These are phyloP conservation scores for Phialemonium atrogriseum DNA, from an alignment of 2,329 filamentous ascomycete genomes.

Conservation along the genomic window DNA sequence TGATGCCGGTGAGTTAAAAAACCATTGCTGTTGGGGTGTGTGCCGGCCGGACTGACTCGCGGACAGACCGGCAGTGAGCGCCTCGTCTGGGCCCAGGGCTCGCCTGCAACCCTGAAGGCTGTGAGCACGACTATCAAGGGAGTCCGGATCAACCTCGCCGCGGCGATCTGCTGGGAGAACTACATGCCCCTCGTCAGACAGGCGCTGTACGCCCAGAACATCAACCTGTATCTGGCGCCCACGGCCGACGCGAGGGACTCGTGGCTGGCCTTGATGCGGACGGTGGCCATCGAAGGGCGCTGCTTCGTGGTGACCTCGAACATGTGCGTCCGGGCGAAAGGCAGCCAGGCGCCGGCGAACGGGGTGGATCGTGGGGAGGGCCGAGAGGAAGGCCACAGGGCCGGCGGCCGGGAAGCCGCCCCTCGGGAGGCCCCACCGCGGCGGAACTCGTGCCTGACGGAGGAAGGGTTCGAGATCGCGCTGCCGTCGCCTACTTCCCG, in stretches of 20 bases:
- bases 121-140: slow-evolving; percentile 74
- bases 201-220: slow-evolving; percentile 77
- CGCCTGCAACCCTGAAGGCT: slow-evolving; percentile 67
- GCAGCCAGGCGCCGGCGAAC: slow-evolving; percentile 44
- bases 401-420: too few species aligned
- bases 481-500: slow-evolving; percentile 20
- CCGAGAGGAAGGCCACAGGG: not conserved
- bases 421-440: slow-evolving; percentile 12
- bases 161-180: slow-evolving; percentile 94
- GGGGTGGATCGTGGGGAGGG: not conserved
- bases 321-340: slow-evolving; percentile 60
- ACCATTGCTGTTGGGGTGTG: not conserved
- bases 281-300: slow-evolving; percentile 70
- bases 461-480: slow-evolving; percentile 40
- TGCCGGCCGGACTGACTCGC: not conserved
- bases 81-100: slow-evolving; percentile 83
- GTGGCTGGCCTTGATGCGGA: slow-evolving; percentile 77
- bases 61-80: slow-evolving; percentile 64
- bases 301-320: slow-evolving; percentile 83
- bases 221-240: slow-evolving; percentile 85
- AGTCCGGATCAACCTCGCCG: slow-evolving; percentile 69
- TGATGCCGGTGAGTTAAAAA: slow-evolving; percentile 69
- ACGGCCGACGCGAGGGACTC: slow-evolving; percentile 79
- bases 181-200: slow-evolving; percentile 89
- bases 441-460: slow-evolving; percentile 33